These are phyloP conservation scores for Pythium chondricola DNA, from an alignment of 352 stramenopile genomes.

Conservation along the genomic window DNA sequence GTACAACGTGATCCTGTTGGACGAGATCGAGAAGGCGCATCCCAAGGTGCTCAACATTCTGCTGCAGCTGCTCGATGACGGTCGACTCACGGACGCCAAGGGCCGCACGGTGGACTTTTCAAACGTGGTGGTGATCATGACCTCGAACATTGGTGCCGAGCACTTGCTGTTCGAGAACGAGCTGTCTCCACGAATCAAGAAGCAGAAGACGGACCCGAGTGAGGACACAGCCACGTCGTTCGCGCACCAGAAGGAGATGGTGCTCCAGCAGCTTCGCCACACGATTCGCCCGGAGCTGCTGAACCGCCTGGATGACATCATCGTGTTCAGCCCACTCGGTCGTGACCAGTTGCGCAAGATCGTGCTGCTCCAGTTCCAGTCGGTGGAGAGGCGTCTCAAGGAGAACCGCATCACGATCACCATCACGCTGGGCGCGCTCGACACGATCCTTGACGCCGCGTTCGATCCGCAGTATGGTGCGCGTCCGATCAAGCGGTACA, in stretches of 20 bases:
- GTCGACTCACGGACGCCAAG: slow-evolving; percentile 95
- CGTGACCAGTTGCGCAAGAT: slow-evolving; percentile 88
- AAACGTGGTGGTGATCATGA: slow-evolving; percentile 98
- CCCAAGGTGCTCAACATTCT: slow-evolving; percentile 94
- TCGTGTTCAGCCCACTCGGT: slow-evolving; percentile 94
- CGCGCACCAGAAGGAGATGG: slow-evolving; percentile 52
- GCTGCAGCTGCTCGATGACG: slow-evolving; percentile 97
- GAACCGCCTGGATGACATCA: slow-evolving; percentile 95
- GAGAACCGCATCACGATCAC: slow-evolving; percentile 66
- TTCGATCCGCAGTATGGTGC: slow-evolving; percentile 95
- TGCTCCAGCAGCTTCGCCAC: slow-evolving; percentile 83
- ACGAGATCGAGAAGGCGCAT: slow-evolving; percentile 99
- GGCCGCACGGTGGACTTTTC: slow-evolving; percentile 96
- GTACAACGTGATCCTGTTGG: slow-evolving; percentile 96
- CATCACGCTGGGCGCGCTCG: slow-evolving; percentile 73
- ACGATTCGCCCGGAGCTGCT: slow-evolving; percentile 94
- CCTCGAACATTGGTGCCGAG: slow-evolving; percentile 94
- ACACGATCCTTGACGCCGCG: slow-evolving; percentile 88
- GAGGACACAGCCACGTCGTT: slow-evolving; percentile 36
- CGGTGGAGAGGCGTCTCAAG: slow-evolving; percentile 68
- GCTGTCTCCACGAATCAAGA: slow-evolving; percentile 53
- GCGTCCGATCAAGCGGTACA: slow-evolving; percentile 93
- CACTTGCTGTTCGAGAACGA: slow-evolving; percentile 76
- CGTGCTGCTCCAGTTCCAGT: slow-evolving; percentile 90
- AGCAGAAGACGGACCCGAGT: slow-evolving; percentile 30